phyloP scores from a whole-genome alignment of 768 basidiomycete genomes.

The Cystofilobasidium macerans region DNA sequence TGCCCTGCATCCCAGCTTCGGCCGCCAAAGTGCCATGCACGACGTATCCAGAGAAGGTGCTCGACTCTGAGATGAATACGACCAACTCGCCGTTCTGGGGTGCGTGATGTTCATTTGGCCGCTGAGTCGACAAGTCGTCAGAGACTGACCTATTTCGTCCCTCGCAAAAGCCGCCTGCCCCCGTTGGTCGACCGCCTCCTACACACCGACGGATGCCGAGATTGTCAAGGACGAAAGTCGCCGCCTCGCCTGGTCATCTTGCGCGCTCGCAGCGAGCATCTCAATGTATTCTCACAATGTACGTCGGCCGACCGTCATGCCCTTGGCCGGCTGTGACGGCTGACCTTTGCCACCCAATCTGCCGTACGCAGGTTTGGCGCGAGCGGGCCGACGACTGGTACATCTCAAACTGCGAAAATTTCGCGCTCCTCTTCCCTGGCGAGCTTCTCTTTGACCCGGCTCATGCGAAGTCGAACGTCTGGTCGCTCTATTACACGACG shows the following conservation, averaged over 20 bases:
- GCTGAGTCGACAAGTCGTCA: too few species aligned
- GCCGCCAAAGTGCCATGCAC: neutral
- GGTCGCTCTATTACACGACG: conserved; percentile 13
- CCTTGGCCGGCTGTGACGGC: too few species aligned
- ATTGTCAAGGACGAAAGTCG: conserved; percentile 19
- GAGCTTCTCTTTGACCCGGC: conserved; percentile 6
- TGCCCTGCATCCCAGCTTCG: neutral
- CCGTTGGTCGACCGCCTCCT: conserved; percentile 11
- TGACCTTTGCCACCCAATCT: neutral
- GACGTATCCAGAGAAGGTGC: neutral
- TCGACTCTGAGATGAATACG: conserved; percentile 18
- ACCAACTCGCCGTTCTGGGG: conserved; percentile 22
- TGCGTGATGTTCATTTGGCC: neutral
- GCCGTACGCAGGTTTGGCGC: neutral
- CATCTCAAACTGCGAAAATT: conserved; percentile 13
- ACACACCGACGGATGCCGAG: neutral
- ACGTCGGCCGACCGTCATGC: neutral
- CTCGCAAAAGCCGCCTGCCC: conserved; percentile 19
- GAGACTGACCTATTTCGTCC: too few species aligned
- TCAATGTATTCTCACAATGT: conserved; percentile 15
- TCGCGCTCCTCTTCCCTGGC: conserved; percentile 9
- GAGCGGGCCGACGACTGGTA: conserved; percentile 1
- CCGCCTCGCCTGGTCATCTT: conserved; percentile 6
- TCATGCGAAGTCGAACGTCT: conserved; percentile 7
- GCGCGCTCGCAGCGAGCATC: conserved; percentile 20